A percentile compares a stretch with the other conserved stretches of the same genome.
Conservation (phyloP, 345 rosid species). For the Tarenaya hassleriana region DNA sequence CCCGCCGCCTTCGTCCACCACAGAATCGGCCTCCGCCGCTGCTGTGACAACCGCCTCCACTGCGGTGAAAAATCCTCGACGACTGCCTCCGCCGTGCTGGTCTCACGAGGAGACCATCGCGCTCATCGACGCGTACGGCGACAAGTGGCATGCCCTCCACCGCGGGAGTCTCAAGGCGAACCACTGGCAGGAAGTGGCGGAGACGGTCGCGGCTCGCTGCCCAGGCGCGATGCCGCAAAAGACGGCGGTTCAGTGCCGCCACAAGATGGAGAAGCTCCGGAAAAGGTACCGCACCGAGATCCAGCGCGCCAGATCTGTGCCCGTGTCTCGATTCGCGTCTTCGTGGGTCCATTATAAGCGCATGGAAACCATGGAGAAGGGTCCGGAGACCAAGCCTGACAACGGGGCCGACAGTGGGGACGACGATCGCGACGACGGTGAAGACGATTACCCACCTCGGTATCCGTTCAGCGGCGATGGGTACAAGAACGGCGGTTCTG, state of each 20-base stretch:
- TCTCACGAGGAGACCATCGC: constrained; percentile 80
- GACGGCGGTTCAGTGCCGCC: constrained; percentile 90
- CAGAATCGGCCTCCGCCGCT: constrained; percentile 8
- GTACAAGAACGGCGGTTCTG: constrained; percentile 36
- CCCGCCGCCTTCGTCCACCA: constrained; percentile 28
- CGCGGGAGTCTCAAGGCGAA: constrained; percentile 88
- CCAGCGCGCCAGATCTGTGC: constrained; percentile 82
- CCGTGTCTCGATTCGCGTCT: constrained; percentile 62
- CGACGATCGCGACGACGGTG: constrained; percentile 22
- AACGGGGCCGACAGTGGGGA: constrained; percentile 30
- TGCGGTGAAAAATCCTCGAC: constrained; percentile 45
- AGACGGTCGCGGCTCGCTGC: constrained; percentile 47
- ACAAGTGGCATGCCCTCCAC: constrained; percentile 83
- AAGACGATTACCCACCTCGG: constrained; percentile 40
- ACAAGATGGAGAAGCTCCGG: constrained; percentile 97
- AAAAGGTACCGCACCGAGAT: constrained; percentile 84
- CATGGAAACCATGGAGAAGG: constrained; percentile 89
- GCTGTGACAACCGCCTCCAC: constrained; percentile 19
- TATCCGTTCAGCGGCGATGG: constrained; percentile 33
- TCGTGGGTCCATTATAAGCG: constrained; percentile 85
- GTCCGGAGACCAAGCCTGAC: constrained; percentile 40
- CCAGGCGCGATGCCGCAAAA: constrained; percentile 59
- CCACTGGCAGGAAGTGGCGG: constrained; percentile 96
- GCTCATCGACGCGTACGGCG: constrained; percentile 73
- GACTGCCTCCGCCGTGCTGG: constrained; percentile 97